Evolutionary conservation across 164 flowering plant species (phyloP).

Genomic region (Saururus chinensis): DNA sequence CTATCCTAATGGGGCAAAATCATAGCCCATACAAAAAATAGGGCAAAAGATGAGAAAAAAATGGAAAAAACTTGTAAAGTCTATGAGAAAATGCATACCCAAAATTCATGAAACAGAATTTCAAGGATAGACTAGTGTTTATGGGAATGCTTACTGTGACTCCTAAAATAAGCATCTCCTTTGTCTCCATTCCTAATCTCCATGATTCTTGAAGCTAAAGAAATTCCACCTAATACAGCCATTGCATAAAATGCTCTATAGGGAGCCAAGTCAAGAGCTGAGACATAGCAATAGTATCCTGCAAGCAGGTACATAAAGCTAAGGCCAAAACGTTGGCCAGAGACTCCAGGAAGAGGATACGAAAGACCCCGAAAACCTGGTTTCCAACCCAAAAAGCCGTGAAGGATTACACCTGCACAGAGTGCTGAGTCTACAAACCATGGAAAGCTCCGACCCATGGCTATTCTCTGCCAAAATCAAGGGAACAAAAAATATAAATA

Average conservation of each 20-base stretch:
- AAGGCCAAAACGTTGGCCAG: conserved; percentile 36
- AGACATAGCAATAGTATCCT: conserved; percentile 58
- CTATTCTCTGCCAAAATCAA: conserved; percentile 56
- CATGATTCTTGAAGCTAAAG: conserved; percentile 35
- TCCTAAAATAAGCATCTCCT: conserved; percentile 35
- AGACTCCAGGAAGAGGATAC: conserved; percentile 28
- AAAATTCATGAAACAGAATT: background rate
- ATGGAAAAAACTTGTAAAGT: background rate
- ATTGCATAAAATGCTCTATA: conserved; percentile 68
- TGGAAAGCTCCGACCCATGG: conserved; percentile 56
- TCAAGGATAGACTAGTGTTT: conserved; percentile 28
- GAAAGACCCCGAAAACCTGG: conserved; percentile 43
- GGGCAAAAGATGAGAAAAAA: background rate
- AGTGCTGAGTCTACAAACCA: conserved; percentile 72
- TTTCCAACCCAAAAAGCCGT: conserved; percentile 52
- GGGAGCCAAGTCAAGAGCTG: conserved; percentile 64
- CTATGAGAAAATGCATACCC: background rate
- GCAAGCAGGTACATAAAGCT: conserved; percentile 56
- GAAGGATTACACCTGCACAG: conserved; percentile 67
- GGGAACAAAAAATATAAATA: background rate
- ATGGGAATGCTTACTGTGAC: conserved; percentile 68
- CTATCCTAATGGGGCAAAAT: background rate
- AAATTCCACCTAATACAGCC: conserved; percentile 60
- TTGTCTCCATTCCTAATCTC: conserved; percentile 36
- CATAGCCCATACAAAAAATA: background rate